phyloP scores from a whole-genome alignment of 129 eudicot species.

The Chrysanthemum seticuspe region DNA sequence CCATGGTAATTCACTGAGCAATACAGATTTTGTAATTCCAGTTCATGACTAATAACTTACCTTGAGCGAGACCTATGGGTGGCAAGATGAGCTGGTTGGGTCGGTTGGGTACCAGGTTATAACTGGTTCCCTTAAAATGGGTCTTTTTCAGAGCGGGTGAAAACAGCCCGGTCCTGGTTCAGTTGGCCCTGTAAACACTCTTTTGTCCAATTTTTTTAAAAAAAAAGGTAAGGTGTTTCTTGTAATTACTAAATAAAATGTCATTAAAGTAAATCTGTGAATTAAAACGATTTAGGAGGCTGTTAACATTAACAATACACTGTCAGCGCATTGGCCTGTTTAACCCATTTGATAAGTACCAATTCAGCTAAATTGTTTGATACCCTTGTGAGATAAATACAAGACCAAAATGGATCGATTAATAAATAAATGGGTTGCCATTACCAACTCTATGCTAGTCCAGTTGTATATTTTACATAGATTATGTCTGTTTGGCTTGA shows the following conservation, averaged over 20 bases:
- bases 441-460: too few species aligned
- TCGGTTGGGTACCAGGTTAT: background rate
- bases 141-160: background rate
- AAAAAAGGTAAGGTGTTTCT: too few species aligned
- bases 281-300: too few species aligned
- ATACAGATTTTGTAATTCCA: background rate
- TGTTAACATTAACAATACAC: too few species aligned
- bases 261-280: too few species aligned
- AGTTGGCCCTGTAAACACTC: background rate
- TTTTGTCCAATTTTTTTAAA: background rate
- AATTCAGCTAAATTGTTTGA: background rate
- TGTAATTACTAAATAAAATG: too few species aligned
- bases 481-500: background rate
- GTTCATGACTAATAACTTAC: background rate
- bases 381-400: background rate
- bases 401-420: background rate
- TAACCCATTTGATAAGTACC: background rate
- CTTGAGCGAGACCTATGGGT: background rate
- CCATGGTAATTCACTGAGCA: background rate
- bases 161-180: background rate
- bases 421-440: background rate
- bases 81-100: background rate
- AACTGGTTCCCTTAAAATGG: background rate
- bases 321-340: background rate
- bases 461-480: background rate